A percentile compares a stretch with the other conserved stretches of the same genome.
Conservation (phyloP, 805 yeast genomes). For the Zygoascus biomembranicola region DNA sequence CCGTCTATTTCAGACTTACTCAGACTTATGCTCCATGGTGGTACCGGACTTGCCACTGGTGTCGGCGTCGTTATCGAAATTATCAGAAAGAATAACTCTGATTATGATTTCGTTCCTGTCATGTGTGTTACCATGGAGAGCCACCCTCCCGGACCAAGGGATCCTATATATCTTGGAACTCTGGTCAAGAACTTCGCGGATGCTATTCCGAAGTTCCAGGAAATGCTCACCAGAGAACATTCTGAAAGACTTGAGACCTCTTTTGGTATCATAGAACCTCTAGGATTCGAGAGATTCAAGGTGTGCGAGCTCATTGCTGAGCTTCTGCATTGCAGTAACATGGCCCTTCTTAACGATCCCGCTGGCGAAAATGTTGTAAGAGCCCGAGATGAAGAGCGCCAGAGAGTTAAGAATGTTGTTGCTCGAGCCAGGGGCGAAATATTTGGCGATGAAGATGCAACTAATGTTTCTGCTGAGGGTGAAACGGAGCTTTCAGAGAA, state of each 20-base stretch:
- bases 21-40: conserved; percentile 62
- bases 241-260: conserved; percentile 45
- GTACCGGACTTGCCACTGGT: conserved; percentile 85
- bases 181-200: conserved; percentile 71
- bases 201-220: conserved; percentile 60
- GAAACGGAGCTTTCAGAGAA: conserved; percentile 6
- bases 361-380: conserved; percentile 59
- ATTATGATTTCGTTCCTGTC: conserved; percentile 86
- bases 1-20: conserved; percentile 60
- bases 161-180: conserved; percentile 87
- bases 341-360: conserved; percentile 79
- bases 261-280: conserved; percentile 57
- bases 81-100: conserved; percentile 91
- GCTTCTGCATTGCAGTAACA: conserved; percentile 91
- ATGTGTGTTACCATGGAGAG: conserved; percentile 72
- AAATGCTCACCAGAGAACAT: conserved; percentile 41
- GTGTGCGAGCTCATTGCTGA: conserved; percentile 91
- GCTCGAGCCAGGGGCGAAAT: conserved; percentile 25
- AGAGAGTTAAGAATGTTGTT: conserved; percentile 34
- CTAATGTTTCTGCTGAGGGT: conserved; percentile 12
- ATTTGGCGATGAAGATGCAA: conserved; percentile 14
- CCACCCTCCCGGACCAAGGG: conserved; percentile 88
- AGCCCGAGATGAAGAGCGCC: conserved; percentile 62
- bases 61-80: conserved; percentile 93
- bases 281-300: conserved; percentile 88